Evolutionary conservation across 805 yeast genomes (phyloP).

Genomic region (Tetrapisispora namnaoensis): DNA sequence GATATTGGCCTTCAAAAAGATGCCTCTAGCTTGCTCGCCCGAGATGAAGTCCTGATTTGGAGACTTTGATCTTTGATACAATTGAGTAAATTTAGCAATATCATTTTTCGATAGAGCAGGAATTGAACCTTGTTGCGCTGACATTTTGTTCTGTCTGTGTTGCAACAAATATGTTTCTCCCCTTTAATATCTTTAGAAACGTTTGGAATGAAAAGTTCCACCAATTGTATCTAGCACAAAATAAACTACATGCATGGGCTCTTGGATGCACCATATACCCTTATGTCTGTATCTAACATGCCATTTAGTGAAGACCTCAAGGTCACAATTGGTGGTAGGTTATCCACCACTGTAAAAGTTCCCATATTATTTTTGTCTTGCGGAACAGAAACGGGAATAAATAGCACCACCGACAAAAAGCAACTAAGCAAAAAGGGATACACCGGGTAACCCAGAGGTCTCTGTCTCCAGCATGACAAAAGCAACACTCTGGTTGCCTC

Average conservation of each 20-base stretch:
- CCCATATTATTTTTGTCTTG: no score
- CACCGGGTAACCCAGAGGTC: neutral
- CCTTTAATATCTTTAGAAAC: no score
- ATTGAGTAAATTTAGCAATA: conserved; percentile 49
- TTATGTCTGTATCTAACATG: no score
- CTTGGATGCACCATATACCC: no score
- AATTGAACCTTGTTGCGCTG: neutral
- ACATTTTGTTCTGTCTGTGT: neutral
- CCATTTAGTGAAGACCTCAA: no score
- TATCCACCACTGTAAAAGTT: no score
- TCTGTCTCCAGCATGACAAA: no score
- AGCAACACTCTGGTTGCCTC: no score
- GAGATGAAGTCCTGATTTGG: conserved; percentile 40
- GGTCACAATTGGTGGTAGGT: no score
- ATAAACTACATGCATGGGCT: no score
- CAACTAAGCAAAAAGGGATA: neutral
- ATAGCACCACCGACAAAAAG: neutral
- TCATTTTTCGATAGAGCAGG: conserved; percentile 37
- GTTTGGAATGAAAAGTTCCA: neutral
- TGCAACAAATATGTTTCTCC: no score
- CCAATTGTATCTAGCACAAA: neutral
- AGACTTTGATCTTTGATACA: conserved; percentile 53
- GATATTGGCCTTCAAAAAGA: conserved; percentile 80
- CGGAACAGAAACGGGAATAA: neutral
- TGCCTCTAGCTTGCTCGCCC: conserved; percentile 72